A percentile compares a stretch with the other conserved stretches of the same genome.
Evolutionary conservation across 2,329 filamentous ascomycete species (phyloP).

Genomic region (Colletotrichum navitas): DNA sequence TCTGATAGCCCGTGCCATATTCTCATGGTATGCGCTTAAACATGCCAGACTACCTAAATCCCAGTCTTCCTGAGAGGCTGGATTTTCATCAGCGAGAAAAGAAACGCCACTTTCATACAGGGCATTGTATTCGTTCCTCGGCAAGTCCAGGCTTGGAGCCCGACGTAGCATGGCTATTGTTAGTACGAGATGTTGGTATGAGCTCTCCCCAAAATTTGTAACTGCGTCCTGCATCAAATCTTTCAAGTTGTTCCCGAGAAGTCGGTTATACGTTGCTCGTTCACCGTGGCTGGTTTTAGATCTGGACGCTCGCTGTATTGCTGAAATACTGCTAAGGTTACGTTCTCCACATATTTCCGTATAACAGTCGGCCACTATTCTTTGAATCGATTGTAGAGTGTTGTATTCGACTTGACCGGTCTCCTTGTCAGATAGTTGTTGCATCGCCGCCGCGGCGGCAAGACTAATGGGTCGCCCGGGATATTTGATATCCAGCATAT

Average conservation of each 20-base stretch:
- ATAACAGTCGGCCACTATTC: neutral
- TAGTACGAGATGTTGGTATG: neutral
- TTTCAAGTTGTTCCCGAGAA: neutral
- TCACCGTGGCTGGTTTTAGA: rapidly evolving
- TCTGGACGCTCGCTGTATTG: neutral
- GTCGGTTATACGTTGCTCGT: rapidly evolving
- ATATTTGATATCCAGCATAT: neutral
- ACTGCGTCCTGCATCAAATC: neutral
- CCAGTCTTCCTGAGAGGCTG: neutral
- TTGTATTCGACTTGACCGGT: neutral
- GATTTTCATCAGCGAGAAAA: neutral
- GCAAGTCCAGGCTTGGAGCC: rapidly evolving
- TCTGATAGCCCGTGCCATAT: rapidly evolving
- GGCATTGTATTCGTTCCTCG: rapidly evolving
- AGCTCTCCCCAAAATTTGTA: neutral
- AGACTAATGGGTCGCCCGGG: neutral
- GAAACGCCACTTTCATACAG: neutral
- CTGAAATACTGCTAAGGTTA: rapidly evolving
- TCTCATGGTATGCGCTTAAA: rapidly evolving
- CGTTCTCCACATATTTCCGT: neutral
- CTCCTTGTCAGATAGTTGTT: neutral
- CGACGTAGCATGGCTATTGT: rapidly evolving
- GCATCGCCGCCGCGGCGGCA: neutral
- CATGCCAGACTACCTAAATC: rapidly evolving
- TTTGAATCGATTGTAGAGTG: neutral